Conservation (phyloP, 2,329 filamentous ascomycete genomes). For the Diaporthe ilicicola region DNA sequence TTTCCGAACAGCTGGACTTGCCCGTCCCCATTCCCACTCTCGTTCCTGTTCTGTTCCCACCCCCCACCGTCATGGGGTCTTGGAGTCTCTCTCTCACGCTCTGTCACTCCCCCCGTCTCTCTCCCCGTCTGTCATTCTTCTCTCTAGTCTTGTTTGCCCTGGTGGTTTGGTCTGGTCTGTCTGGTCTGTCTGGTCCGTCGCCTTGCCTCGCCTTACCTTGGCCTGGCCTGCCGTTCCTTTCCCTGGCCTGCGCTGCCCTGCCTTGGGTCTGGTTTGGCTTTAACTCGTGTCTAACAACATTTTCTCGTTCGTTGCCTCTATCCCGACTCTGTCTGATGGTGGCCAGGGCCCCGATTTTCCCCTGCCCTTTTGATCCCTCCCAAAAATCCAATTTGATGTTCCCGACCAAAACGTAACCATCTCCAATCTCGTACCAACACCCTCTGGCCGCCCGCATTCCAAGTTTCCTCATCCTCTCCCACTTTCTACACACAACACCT, state of each 20-base stretch:
- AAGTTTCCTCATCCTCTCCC: constrained; percentile 41
- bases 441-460: constrained; percentile 46
- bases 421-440: constrained; percentile 46
- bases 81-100: not conserved
- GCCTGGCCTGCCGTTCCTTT: not conserved
- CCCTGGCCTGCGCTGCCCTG: not conserved
- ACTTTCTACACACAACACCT: constrained; percentile 41
- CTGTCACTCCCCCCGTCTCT: not conserved
- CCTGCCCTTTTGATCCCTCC: constrained; percentile 46
- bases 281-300: constrained; percentile 43
- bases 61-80: not conserved
- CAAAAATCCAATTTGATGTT: constrained; percentile 52
- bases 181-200: constrained; percentile 9
- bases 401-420: constrained; percentile 61
- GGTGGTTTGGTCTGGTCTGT: constrained; percentile 26
- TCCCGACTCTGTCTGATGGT: constrained; percentile 34
- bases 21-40: constrained; percentile 20
- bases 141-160: constrained; percentile 12
- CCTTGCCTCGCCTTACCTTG: not conserved
- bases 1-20: constrained; percentile 12
- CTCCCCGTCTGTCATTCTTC: not conserved
- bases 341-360: constrained; percentile 58
- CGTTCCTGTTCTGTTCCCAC: constrained; percentile 1
- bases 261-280: constrained; percentile 35
- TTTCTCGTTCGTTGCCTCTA: constrained; percentile 33